phyloP scores from a whole-genome alignment of 139 green algal species.

The Asterochloris sp. region DNA sequence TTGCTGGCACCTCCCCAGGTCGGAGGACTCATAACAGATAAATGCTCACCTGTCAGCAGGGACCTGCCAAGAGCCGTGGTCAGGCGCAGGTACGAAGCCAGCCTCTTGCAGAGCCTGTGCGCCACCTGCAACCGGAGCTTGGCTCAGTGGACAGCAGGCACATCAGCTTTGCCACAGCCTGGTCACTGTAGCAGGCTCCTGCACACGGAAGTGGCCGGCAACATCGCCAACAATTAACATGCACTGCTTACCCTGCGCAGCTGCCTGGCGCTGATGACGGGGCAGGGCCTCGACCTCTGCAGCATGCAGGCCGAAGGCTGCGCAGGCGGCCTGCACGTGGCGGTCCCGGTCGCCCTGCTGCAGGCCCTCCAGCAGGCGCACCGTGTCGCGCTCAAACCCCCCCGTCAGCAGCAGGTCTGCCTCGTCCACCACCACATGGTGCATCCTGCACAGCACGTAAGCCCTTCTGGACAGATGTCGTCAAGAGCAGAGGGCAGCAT shows the following conservation, averaged over 20 bases:
- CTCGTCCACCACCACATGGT: conserved; percentile 90
- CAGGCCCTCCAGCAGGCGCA: conserved; percentile 10
- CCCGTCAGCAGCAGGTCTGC: conserved; percentile 88
- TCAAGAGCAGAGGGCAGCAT: background rate
- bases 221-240: too few relatives aligned
- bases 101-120: too few relatives aligned
- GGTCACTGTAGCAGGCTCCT: too few relatives aligned
- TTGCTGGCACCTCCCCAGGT: too few relatives aligned
- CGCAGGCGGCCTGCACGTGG: conserved; percentile 33
- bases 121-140: too few relatives aligned
- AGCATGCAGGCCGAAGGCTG: conserved; percentile 44
- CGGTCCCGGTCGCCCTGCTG: conserved; percentile 45
- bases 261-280: conserved; percentile 39
- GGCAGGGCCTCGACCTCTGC: conserved; percentile 46
- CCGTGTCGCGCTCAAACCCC: conserved; percentile 38
- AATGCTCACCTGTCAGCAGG: background rate
- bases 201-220: too few relatives aligned
- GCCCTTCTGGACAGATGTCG: background rate
- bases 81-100: too few relatives aligned
- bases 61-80: background rate
- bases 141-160: too few relatives aligned
- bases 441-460: conserved; percentile 23
- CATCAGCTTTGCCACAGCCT: too few relatives aligned
- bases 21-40: background rate
- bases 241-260: conserved; percentile 20